Conservation (phyloP, 2,329 filamentous ascomycete species). For the Ophioceras dolichostomum region DNA sequence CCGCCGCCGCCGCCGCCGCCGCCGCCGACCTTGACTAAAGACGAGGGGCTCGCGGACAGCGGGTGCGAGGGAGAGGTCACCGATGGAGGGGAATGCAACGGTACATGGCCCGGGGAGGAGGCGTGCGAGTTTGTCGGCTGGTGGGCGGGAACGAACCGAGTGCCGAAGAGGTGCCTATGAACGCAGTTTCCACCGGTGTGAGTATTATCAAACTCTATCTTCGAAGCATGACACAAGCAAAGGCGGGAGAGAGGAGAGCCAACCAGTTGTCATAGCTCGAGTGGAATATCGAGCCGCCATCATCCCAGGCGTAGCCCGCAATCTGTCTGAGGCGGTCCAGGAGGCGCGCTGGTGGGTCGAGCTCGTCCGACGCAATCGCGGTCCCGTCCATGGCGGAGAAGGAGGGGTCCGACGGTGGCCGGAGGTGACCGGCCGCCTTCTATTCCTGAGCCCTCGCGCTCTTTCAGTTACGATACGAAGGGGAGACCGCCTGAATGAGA, state of each 20-base stretch:
- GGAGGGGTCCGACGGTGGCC: neutral
- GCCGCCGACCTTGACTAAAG: conserved; percentile 27
- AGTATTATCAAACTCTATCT: too few relatives aligned
- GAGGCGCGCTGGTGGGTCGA: conserved; percentile 54
- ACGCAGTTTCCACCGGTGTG: too few relatives aligned
- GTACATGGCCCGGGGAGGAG: conserved; percentile 6
- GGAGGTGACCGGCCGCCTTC: neutral
- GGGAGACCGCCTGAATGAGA: neutral
- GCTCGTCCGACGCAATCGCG: conserved; percentile 36
- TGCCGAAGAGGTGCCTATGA: conserved; percentile 53
- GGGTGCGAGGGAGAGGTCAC: conserved; percentile 14
- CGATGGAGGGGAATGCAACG: conserved; percentile 27
- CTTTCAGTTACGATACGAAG: neutral
- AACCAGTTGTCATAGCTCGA: conserved; percentile 83
- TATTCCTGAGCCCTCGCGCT: neutral
- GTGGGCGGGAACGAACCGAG: conserved; percentile 40
- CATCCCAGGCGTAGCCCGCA: conserved; percentile 67
- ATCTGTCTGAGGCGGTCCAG: conserved; percentile 63
- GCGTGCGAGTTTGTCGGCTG: neutral
- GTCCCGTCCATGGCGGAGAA: conserved; percentile 33
- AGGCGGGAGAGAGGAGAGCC: too few relatives aligned
- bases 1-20: too few relatives aligned
- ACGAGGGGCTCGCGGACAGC: conserved; percentile 29
- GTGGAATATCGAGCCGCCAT: conserved; percentile 43
- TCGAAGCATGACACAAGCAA: too few relatives aligned